These are phyloP conservation scores for Allantophomopsis cytisporea DNA, from an alignment of 2,329 filamentous ascomycete genomes.

Conservation along the genomic window DNA sequence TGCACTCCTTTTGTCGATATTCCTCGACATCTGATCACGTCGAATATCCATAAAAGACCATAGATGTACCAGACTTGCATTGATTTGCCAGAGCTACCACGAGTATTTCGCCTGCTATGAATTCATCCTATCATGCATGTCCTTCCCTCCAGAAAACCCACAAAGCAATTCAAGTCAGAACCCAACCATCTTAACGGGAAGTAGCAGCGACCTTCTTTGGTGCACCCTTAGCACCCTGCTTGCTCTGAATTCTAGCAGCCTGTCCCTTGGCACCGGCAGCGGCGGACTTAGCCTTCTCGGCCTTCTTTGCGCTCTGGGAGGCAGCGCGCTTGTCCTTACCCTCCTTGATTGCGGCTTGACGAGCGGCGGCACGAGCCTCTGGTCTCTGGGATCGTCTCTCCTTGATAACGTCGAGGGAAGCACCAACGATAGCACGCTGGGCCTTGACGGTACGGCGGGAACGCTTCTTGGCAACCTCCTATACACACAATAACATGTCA, in stretches of 20 bases:
- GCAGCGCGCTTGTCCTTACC: slow-evolving; percentile 97
- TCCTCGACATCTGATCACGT: too few relatives aligned
- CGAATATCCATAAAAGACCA: too few relatives aligned
- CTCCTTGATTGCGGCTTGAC: slow-evolving; percentile 83
- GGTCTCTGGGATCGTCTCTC: slow-evolving; percentile 92
- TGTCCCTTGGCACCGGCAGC: slow-evolving; percentile 63
- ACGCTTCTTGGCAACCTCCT: slow-evolving; percentile 99
- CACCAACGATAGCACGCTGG: slow-evolving; percentile 98
- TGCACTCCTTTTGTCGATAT: too few relatives aligned
- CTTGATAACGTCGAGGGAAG: slow-evolving; percentile 99
- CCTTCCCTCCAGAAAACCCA: slow-evolving; percentile 1
- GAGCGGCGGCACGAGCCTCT: slow-evolving; percentile 87
- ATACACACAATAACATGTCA: slow-evolving; percentile 18
- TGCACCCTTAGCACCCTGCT: slow-evolving; percentile 93
- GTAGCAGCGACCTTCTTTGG: slow-evolving; percentile 74
- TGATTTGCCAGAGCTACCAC: slow-evolving; percentile 4
- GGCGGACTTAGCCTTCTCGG: slow-evolving; percentile 94
- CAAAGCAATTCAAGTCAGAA: slow-evolving; percentile 6
- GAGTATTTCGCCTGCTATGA: slow-evolving; percentile 2
- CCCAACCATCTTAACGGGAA: slow-evolving; percentile 52
- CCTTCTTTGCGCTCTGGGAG: slow-evolving; percentile 87
- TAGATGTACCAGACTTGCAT: slow-evolving; percentile 5
- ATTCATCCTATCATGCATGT: slow-evolving; percentile 1
- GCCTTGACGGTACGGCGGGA: slow-evolving; percentile 95
- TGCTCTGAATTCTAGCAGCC: slow-evolving; percentile 72